Evolutionary conservation across 306 rosid species (phyloP).

Genomic region (Betula pendula): DNA sequence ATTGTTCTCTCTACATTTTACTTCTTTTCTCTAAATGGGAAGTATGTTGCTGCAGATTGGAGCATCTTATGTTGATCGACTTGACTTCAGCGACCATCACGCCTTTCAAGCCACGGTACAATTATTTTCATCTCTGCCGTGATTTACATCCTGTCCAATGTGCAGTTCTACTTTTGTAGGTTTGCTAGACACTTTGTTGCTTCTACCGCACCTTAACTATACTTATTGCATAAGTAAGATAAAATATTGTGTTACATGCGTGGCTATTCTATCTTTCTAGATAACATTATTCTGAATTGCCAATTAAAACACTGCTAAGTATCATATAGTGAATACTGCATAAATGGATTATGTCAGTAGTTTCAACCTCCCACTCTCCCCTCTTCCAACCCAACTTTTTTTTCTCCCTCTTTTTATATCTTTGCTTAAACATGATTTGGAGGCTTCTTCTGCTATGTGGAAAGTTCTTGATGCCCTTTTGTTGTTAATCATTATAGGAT

Average conservation of each 20-base stretch:
- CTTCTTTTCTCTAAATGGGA: conserved; percentile 34
- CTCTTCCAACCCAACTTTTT: background rate
- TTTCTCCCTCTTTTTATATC: background rate
- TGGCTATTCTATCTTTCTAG: background rate
- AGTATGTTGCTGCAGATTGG: conserved; percentile 60
- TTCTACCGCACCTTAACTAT: background rate
- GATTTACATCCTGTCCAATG: background rate
- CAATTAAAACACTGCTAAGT: background rate
- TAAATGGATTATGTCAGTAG: background rate
- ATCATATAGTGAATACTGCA: background rate
- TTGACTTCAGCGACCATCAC: conserved; percentile 87
- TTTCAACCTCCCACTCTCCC: background rate
- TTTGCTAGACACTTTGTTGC: background rate
- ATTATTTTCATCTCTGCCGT: conserved; percentile 10
- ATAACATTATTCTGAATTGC: background rate
- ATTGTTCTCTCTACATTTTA: background rate
- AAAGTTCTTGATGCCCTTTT: background rate
- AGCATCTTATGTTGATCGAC: conserved; percentile 61
- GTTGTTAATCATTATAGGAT: conserved; percentile 48
- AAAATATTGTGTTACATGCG: background rate
- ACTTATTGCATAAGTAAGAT: background rate
- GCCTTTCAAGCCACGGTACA: conserved; percentile 57
- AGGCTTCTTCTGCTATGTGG: background rate
- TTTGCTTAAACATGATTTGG: conserved; percentile 12
- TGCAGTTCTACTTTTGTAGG: background rate